Percentiles rank a stretch among this genome's conserved stretches.
Conservation (phyloP, 306 rosid species). For the Dicorynia guianensis region DNA sequence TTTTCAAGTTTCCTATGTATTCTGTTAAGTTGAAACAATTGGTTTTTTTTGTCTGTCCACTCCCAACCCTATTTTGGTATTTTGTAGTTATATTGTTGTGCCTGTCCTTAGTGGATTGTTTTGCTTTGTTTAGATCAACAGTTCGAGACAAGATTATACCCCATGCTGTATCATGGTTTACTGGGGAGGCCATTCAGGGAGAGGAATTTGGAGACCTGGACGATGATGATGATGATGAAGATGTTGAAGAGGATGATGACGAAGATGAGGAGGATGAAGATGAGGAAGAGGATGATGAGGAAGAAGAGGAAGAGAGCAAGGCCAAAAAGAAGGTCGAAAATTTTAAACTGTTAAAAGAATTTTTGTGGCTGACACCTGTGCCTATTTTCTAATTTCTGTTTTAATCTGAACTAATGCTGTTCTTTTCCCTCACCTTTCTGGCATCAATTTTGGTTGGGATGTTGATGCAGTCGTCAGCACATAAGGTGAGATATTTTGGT, state of each 20-base stretch:
- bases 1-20: neutral
- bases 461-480: constrained; percentile 48
- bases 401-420: neutral
- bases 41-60: neutral
- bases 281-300: constrained; percentile 50
- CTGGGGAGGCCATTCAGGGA: constrained; percentile 83
- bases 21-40: neutral
- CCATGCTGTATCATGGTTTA: constrained; percentile 92
- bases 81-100: constrained; percentile 8
- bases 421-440: neutral
- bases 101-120: neutral
- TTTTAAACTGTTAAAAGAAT: neutral
- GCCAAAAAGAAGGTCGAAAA: constrained; percentile 63
- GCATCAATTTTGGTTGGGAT: neutral
- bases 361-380: neutral
- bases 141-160: constrained; percentile 87
- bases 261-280: constrained; percentile 60
- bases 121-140: constrained; percentile 60
- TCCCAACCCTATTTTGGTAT: neutral
- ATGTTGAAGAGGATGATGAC: constrained; percentile 48
- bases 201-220: constrained; percentile 71
- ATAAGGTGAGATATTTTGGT: constrained; percentile 44
- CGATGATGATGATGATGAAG: constrained; percentile 67
- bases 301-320: constrained; percentile 63
- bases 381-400: neutral